A percentile compares a stretch with the other conserved stretches of the same genome.
Evolutionary conservation across 768 basidiomycete species (phyloP).

Genomic region (Chlorophyllum brunneum): DNA sequence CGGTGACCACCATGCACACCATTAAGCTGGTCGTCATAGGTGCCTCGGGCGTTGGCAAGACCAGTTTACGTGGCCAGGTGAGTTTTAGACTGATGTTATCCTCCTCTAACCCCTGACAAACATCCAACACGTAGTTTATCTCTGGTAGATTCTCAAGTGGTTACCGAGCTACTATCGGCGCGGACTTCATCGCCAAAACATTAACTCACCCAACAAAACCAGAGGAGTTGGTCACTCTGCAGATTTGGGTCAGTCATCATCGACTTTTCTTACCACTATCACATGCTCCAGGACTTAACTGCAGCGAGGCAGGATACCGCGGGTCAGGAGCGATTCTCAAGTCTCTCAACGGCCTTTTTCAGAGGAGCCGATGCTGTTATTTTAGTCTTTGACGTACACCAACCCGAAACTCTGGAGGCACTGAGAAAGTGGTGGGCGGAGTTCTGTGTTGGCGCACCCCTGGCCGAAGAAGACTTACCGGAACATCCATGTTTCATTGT

Average conservation of each 20-base stretch:
- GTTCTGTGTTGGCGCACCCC: conserved; percentile 63
- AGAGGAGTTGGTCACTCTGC: conserved; percentile 58
- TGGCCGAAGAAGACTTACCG: conserved; percentile 56
- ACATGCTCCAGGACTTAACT: background rate
- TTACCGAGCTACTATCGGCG: conserved; percentile 84
- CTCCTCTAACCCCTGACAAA: background rate
- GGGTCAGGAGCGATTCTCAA: conserved; percentile 86
- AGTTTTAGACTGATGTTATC: conserved; percentile 17
- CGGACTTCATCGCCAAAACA: conserved; percentile 82
- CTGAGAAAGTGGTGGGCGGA: conserved; percentile 77
- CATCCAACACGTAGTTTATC: conserved; percentile 51
- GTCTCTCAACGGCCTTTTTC: conserved; percentile 78
- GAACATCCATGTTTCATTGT: conserved; percentile 73
- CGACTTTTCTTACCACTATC: background rate
- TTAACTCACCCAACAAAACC: conserved; percentile 55
- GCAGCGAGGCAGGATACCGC: conserved; percentile 61
- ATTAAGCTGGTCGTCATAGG: conserved; percentile 83
- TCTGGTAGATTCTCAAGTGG: conserved; percentile 70
- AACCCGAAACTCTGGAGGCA: conserved; percentile 52
- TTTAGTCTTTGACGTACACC: conserved; percentile 78
- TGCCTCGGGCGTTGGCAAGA: conserved; percentile 82
- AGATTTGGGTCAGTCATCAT: conserved; percentile 46
- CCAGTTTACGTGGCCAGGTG: conserved; percentile 72
- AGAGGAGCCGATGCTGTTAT: conserved; percentile 80
- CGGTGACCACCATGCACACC: conserved; percentile 49